Conservation (phyloP, 169 alveolate genomes). For the Plasmodium billcollinsi region DNA sequence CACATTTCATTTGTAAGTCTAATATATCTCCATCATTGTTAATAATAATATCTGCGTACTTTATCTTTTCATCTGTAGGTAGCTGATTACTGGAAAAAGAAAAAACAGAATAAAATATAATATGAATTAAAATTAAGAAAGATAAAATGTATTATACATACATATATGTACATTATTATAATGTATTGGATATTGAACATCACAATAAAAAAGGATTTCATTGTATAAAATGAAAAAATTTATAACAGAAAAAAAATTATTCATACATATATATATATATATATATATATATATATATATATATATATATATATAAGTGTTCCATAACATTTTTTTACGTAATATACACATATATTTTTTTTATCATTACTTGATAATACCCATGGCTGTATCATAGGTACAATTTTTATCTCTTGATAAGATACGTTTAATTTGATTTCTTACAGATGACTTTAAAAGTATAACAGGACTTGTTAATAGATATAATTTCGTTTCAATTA, state of each 20-base stretch:
- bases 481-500: slow-evolving; percentile 84
- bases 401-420: slow-evolving; percentile 79
- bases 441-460: slow-evolving; percentile 80
- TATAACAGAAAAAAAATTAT: too few species aligned
- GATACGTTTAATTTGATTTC: slow-evolving; percentile 80
- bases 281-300: not conserved
- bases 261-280: too few species aligned
- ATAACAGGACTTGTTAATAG: slow-evolving; percentile 83
- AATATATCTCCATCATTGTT: slow-evolving; percentile 77
- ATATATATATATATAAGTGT: not conserved
- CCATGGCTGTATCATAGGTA: slow-evolving; percentile 80
- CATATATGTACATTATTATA: not conserved
- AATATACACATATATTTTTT: not conserved
- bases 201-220: too few species aligned
- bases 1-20: slow-evolving; percentile 75
- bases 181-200: too few species aligned
- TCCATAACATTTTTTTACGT: too few species aligned
- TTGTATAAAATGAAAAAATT: too few species aligned
- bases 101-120: not conserved
- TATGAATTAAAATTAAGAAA: not conserved
- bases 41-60: slow-evolving; percentile 71
- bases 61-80: slow-evolving; percentile 75
- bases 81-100: slow-evolving; percentile 58
- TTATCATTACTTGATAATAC: slow-evolving; percentile 79
- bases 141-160: not conserved